These are phyloP conservation scores for Cladorrhinum sp. DNA, from an alignment of 2,329 filamentous ascomycete species.

Conservation along the genomic window DNA sequence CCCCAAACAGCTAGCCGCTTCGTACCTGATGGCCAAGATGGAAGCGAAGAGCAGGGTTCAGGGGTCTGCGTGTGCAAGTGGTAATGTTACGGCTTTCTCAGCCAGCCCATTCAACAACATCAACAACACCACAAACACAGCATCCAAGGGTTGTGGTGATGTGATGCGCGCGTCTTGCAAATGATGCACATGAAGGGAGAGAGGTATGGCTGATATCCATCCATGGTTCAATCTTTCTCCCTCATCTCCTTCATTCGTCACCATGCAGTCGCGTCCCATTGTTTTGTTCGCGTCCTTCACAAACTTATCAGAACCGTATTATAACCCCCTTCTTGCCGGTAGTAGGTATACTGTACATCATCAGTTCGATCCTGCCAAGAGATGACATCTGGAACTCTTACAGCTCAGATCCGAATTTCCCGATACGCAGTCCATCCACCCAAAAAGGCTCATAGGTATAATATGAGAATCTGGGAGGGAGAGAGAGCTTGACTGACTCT, in stretches of 20 bases:
- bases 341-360: neutral
- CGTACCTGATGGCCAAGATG: conserved; percentile 18
- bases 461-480: too few relatives aligned
- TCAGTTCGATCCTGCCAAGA: neutral
- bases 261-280: neutral
- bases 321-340: neutral
- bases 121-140: neutral
- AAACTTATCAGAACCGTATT: neutral
- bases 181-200: neutral
- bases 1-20: conserved; percentile 16
- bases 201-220: neutral
- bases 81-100: neutral
- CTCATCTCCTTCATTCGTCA: neutral
- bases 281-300: neutral
- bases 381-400: neutral
- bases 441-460: neutral
- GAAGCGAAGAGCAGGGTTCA: conserved; percentile 15
- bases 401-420: conserved; percentile 10
- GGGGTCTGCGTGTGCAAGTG: conserved; percentile 13
- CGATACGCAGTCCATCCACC: neutral
- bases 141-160: neutral
- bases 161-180: neutral
- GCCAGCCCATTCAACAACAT: neutral
- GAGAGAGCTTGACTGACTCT: neutral
- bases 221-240: neutral